Conservation (phyloP, 345 rosid genomes). For the Pugionium cornutum region DNA sequence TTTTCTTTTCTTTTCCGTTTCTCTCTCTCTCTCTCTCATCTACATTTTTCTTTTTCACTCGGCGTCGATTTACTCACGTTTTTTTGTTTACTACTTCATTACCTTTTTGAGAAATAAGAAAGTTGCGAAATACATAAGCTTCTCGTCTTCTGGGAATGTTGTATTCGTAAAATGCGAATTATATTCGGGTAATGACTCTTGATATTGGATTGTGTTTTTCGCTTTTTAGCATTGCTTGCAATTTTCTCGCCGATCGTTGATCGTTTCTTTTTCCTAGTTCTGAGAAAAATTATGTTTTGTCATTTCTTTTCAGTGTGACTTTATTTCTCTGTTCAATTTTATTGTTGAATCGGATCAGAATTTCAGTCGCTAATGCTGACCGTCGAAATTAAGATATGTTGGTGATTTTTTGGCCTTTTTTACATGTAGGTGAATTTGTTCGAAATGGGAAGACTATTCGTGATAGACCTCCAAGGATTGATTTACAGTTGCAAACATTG, state of each 20-base stretch:
- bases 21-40: conserved; percentile 28
- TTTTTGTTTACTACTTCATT: conserved; percentile 2
- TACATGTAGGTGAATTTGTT: conserved; percentile 35
- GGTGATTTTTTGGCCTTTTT: background rate
- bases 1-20: background rate
- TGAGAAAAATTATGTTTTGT: no score
- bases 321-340: conserved; percentile 2
- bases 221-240: background rate
- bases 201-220: background rate
- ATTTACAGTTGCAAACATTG: conserved; percentile 76
- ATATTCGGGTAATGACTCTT: conserved; percentile 23
- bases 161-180: background rate
- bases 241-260: no score
- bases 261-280: no score
- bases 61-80: conserved; percentile 36
- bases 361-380: conserved; percentile 3
- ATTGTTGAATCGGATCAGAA: background rate
- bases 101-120: background rate
- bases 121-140: no score
- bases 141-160: conserved; percentile 8
- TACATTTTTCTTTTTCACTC: conserved; percentile 21
- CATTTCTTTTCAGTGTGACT: background rate
- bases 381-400: conserved; percentile 21
- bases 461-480: conserved; percentile 58
- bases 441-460: conserved; percentile 68